These are phyloP conservation scores for Ganoderma sp. DNA, from an alignment of 1,284 basidiomycete genomes.

Conservation along the genomic window DNA sequence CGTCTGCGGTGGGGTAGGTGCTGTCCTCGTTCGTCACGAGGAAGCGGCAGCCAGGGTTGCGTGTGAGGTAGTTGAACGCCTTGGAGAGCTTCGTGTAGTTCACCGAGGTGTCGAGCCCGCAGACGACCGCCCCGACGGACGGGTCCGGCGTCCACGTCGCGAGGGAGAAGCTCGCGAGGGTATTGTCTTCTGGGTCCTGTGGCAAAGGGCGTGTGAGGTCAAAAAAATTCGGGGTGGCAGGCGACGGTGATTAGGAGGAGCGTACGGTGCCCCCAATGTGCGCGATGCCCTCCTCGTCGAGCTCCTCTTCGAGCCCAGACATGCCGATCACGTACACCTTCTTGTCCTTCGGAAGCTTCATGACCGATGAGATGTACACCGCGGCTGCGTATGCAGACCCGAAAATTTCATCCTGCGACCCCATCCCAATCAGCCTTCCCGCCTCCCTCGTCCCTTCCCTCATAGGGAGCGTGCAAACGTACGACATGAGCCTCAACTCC, in stretches of 20 bases:
- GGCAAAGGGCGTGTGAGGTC: constrained; percentile 5
- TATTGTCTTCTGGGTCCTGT: constrained; percentile 85
- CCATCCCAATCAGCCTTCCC: neutral
- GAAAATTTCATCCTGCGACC: constrained; percentile 86
- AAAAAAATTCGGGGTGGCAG: neutral
- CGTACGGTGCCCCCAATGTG: constrained; percentile 88
- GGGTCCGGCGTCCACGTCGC: constrained; percentile 77
- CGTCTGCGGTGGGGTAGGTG: constrained; percentile 83
- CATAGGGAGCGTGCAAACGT: constrained; percentile 40
- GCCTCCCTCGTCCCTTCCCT: neutral
- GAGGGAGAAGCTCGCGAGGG: constrained; percentile 74
- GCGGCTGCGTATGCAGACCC: constrained; percentile 95
- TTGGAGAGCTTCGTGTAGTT: constrained; percentile 96
- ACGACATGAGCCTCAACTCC: constrained; percentile 88
- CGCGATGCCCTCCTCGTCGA: constrained; percentile 81
- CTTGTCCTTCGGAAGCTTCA: constrained; percentile 89
- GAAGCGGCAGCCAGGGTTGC: constrained; percentile 83
- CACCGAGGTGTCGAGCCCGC: constrained; percentile 80
- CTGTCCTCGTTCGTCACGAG: constrained; percentile 94
- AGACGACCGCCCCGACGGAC: constrained; percentile 87
- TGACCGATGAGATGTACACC: constrained; percentile 88
- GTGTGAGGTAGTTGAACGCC: constrained; percentile 88
- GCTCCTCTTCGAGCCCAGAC: constrained; percentile 91
- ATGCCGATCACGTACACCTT: constrained; percentile 97
- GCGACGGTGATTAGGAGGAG: constrained; percentile 1